Evolutionary conservation across 192 early-diverging fungal species (phyloP).

Genomic region (Umbelopsis vinacea): DNA sequence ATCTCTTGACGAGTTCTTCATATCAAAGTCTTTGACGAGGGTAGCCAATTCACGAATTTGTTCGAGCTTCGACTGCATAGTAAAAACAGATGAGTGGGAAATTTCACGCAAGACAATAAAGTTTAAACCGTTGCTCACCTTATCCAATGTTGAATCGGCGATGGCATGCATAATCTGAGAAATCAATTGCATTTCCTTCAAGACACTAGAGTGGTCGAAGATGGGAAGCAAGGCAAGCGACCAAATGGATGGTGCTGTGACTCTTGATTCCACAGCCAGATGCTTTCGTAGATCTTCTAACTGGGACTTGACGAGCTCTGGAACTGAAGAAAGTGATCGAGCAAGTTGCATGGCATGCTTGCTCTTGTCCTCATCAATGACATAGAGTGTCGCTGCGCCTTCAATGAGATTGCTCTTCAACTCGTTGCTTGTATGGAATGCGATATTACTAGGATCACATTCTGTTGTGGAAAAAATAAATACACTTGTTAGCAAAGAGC

Average conservation of each 20-base stretch:
- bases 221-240: conserved; percentile 26
- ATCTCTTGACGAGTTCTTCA: conserved; percentile 55
- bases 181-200: conserved; percentile 56
- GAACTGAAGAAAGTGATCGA: conserved; percentile 54
- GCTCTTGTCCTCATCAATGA: conserved; percentile 60
- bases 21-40: conserved; percentile 12
- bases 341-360: conserved; percentile 44
- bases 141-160: conserved; percentile 18
- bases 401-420: conserved; percentile 69
- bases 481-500: neutral
- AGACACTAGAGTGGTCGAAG: conserved; percentile 52
- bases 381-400: conserved; percentile 70
- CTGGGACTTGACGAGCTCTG: conserved; percentile 45
- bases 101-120: neutral
- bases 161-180: conserved; percentile 37
- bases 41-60: neutral
- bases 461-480: neutral
- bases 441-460: conserved; percentile 12
- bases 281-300: conserved; percentile 11
- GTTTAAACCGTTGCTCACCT: neutral
- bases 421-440: conserved; percentile 38
- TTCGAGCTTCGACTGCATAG: neutral
- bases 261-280: neutral
- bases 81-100: neutral
- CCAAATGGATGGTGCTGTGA: conserved; percentile 21